Base-by-base conservation (phyloP, 805 yeast species). In the Hanseniaspora singularis region DNA sequence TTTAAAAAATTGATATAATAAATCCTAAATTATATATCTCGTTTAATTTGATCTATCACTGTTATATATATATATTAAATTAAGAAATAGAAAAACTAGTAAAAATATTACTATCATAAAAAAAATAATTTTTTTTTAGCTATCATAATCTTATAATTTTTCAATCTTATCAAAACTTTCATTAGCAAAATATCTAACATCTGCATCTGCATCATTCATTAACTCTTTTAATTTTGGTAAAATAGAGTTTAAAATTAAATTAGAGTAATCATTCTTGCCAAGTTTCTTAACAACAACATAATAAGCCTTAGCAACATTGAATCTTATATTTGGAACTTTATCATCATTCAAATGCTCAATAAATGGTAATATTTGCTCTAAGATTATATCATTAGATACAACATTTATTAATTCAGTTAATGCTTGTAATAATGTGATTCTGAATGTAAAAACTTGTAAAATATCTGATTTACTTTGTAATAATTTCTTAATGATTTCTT, bases 321-420 rank as follows among this genome's bases (percentile, higher is more conserved):
- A 92, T 59, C 96, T 75, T 52, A 92, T 88, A 63, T 92, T 92
- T 55, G 99, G 96, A 49, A 92, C 96, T 7, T 77, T 73, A 65
- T 92, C 98, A 32, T 69, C 70, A 33, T 78, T 70, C 55, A 89
- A 70, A 40, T 74, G 77, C 53, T 77, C 72, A 51, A 92, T 70
- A 57, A 85, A 88, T 20, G 96, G 96, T 55, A 87, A 68, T 38
- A 88, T 74, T 53, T 79, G 79, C 33, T 70, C 69, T 33, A 74
- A 68, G 19, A 83, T 73, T 37, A 79, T 73, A 15, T 64, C 65
- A 32, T 69, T 64, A 27, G 74, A 66, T 23, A 89, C 73, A 30
- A 79, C 95, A 6, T 87, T 81, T 31, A 82, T 74, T 53, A 92
- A 69, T 51, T 79, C 78, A n/a, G 89, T 81, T 54, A 92, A 73